A percentile compares a stretch with the other conserved stretches of the same genome.
Conservation (phyloP, 1,284 basidiomycete genomes). For the Moniliella sp. region DNA sequence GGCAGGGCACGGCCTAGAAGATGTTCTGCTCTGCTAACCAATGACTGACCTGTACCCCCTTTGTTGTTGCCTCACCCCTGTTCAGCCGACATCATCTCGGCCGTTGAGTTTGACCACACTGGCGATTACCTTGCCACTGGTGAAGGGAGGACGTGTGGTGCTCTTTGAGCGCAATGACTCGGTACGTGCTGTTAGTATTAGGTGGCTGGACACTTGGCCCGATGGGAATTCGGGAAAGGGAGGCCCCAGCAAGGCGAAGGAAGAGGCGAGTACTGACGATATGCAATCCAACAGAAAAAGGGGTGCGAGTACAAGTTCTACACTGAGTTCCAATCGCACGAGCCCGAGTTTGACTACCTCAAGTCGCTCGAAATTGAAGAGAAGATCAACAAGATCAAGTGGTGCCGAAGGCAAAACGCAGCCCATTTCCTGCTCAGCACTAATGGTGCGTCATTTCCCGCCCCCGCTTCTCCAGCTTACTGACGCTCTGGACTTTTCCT, state of each 20-base stretch:
- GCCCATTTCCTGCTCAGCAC: constrained; percentile 93
- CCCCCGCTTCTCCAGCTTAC: no score
- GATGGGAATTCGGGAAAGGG: no score
- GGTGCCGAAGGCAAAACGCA: constrained; percentile 92
- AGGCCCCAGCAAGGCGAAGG: no score
- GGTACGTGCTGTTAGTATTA: no score
- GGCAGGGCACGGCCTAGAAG: no score
- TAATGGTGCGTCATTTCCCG: constrained; percentile 43
- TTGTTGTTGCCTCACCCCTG: constrained; percentile 10
- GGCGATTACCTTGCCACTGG: constrained; percentile 97
- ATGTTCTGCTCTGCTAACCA: not conserved
- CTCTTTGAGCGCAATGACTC: constrained; percentile 94
- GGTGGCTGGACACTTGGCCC: no score
- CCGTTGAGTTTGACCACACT: constrained; percentile 97
- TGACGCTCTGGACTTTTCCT: not conserved
- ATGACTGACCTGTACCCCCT: constrained; percentile 39
- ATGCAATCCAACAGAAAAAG: constrained; percentile 65
- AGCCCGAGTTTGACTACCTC: constrained; percentile 98
- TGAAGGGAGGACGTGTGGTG: constrained; percentile 89
- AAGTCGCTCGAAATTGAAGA: constrained; percentile 99
- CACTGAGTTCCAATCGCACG: constrained; percentile 97
- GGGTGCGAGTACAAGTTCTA: constrained; percentile 99
- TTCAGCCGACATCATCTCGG: constrained; percentile 59
- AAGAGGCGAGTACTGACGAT: no score
- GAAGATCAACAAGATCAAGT: constrained; percentile 99